Evolutionary conservation across 257 asterid genomes (phyloP), one percentile per base, ranked within the genome.

Genomic region (Capsicum rhomboideum): DNA sequence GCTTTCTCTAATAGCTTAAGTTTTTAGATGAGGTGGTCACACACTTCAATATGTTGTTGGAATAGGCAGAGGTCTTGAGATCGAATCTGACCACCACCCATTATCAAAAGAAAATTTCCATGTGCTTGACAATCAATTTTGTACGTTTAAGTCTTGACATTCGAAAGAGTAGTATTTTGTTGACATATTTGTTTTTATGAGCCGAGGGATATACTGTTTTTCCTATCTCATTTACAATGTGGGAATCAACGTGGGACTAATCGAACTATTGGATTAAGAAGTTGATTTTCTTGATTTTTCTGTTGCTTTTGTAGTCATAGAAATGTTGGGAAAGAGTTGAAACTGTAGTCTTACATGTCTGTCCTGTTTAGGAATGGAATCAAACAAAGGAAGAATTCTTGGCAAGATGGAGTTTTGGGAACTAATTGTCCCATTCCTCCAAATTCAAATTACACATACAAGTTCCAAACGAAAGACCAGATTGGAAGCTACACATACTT

Each of bases 351-450:
- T 75, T 75, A 49, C 23, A 75, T 46, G 14, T 23, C n/a, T 49
- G 20, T 82, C 50, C 31, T 82, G 34, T 37, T n/a, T 88, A 95
- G 98, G 99, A 96, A 96, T 84, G 99, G 98, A 53, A 94, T 96
- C 86, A 96, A 94, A 81, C 98, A 96, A 88, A 94, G 98, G 83
- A 96, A 96, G 93, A 96, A 96, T 83, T 93, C 97, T 31, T 96
- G 99, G 99, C 98, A 96, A 88, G 99, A 96, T 82, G 99, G 99
- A 55, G 99, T 96, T 50, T 55, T 90, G 84, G 99, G 98, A 80
- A 96, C 99, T 20, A 96, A 96, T 59, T 96, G 99, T 71, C 91
- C 99, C 17, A 87, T 94, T 82, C 98, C 97, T 44, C 95, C 92
- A 9, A 94, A 96, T 79, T 23, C 90, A 14, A 96, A 96, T 37